Evolutionary conservation across 2,329 filamentous ascomycete genomes (phyloP), one percentile per base, ranked within the genome.

Genomic region (Paracorniculantispora psalliotae): DNA sequence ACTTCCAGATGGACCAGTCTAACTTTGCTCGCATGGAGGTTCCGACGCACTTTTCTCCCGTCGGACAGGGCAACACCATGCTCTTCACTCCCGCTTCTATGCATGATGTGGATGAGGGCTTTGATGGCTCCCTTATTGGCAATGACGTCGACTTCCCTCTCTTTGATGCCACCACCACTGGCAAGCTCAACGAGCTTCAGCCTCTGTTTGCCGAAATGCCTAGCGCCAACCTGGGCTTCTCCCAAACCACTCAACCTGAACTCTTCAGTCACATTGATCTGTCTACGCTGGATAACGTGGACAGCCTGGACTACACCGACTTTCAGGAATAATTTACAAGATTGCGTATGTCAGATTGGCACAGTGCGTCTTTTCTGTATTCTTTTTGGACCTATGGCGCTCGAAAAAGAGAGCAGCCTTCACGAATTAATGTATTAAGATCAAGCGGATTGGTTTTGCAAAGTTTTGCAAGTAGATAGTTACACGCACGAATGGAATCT

Each of bases 31-130:
- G 62, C 19, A 8, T 61, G 8, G 52, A 65, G 46, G 61, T 60
- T 63, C 63, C 74, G 33, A 73, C 79, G 26, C 86, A 90, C 61
- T 81, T 91, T 62, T 91, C 88, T 3, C 87, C 88, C 9, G 79
- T 80, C 57, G 88, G 86, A 5, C 87, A 90, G 66, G 80, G 82
- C 37, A 86, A 88, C 61, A 76, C 85, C 1, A 89, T 90, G 75
- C 79, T 91, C 33, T 88, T 81, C 72, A 88, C 88, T 10, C 85
- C 88, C 50, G 79, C 80, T 44, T 86, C 86, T 0, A 71, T 85
- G 61, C 75, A 77, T 19, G 81, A 84, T 25, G 78, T 85, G 26
- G 88, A 91, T 61, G 87, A 91, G 66, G 81, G 80, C 41, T 89
- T 85, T 64, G 81, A 83, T 43, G 85, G 87, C 30, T 73, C 75